Conservation (phyloP, 345 rosid genomes). For the Syzygium aromaticum region DNA sequence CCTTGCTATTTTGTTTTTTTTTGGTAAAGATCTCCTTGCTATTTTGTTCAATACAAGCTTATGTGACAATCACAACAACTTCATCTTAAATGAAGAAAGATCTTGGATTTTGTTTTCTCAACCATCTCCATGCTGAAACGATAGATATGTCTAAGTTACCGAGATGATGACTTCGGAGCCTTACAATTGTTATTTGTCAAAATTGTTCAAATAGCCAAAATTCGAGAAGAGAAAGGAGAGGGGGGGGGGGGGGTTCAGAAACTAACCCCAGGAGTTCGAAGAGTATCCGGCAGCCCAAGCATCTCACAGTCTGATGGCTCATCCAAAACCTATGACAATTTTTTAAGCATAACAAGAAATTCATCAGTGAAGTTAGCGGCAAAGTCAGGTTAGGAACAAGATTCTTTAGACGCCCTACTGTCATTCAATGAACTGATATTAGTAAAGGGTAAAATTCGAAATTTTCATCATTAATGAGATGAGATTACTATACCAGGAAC, state of each 20-base stretch:
- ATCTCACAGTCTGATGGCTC: conserved; percentile 42
- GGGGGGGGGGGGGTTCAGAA: background rate
- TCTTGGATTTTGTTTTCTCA: background rate
- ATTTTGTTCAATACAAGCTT: background rate
- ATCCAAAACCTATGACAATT: conserved; percentile 38
- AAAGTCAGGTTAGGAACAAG: background rate
- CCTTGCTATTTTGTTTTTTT: background rate
- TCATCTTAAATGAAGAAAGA: background rate
- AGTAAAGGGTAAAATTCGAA: background rate
- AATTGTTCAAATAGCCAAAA: background rate
- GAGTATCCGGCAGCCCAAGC: conserved; percentile 33
- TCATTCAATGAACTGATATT: background rate
- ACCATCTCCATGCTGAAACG: background rate
- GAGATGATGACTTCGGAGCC: background rate
- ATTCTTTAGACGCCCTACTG: background rate
- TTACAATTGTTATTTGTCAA: background rate
- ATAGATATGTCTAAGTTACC: background rate
- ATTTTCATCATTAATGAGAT: background rate
- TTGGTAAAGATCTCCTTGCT: too few relatives aligned
- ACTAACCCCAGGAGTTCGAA: conserved; percentile 80
- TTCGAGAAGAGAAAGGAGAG: background rate
- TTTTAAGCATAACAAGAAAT: background rate
- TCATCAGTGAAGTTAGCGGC: background rate
- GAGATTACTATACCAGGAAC: background rate
- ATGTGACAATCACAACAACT: background rate